Evolutionary conservation across 441 rosid species (phyloP).

Genomic region (Euphorbia schlechtendalii): DNA sequence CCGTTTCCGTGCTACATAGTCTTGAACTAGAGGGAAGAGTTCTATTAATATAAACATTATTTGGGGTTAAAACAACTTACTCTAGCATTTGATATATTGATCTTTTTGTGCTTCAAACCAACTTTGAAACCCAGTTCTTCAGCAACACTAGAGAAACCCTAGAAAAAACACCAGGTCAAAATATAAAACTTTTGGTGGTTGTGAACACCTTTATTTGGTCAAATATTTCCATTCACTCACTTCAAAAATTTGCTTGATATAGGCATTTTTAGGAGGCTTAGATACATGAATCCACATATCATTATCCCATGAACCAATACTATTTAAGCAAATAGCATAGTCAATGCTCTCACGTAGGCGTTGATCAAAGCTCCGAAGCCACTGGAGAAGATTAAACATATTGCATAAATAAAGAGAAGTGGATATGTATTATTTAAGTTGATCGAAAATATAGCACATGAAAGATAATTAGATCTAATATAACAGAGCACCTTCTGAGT

Average conservation of each 20-base stretch:
- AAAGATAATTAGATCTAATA: slow-evolving; percentile 7
- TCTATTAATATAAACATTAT: not conserved
- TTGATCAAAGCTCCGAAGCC: slow-evolving; percentile 97
- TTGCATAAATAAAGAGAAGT: slow-evolving; percentile 7
- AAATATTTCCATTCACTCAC: slow-evolving; percentile 32
- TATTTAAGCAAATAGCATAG: slow-evolving; percentile 95
- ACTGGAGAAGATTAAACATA: slow-evolving; percentile 42
- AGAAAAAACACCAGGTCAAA: slow-evolving; percentile 24
- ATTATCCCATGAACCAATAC: slow-evolving; percentile 74
- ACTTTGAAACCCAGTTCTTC: slow-evolving; percentile 67
- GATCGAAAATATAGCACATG: slow-evolving; percentile 1
- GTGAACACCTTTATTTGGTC: slow-evolving; percentile 7
- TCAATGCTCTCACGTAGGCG: slow-evolving; percentile 93
- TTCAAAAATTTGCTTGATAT: slow-evolving; percentile 84
- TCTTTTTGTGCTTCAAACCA: slow-evolving; percentile 90
- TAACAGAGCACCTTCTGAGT: slow-evolving; percentile 69
- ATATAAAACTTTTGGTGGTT: slow-evolving; percentile 12
- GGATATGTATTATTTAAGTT: not conserved
- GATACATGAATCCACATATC: slow-evolving; percentile 80
- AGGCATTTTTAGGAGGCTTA: slow-evolving; percentile 92
- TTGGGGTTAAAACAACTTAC: slow-evolving; percentile 42
- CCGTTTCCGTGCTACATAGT: no score
- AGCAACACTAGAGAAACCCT: slow-evolving; percentile 89
- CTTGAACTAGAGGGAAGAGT: not conserved
- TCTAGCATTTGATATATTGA: slow-evolving; percentile 90